A percentile compares a stretch with the other conserved stretches of the same genome.
phyloP scores from a whole-genome alignment of 208 protist species.

The Spongospora subterranea region DNA sequence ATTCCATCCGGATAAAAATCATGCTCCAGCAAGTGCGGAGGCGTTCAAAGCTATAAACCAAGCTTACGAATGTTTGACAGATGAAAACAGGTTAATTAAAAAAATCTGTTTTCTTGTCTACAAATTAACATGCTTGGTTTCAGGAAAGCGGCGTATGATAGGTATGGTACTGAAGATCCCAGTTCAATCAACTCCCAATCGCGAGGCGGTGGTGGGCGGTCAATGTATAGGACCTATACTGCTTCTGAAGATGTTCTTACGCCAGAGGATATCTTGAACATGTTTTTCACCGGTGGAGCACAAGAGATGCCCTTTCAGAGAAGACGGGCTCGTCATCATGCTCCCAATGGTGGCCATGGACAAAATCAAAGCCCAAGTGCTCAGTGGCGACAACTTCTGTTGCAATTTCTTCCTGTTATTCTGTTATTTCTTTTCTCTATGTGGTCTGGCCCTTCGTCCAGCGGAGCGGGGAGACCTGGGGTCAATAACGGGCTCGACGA shows the following conservation, averaged over 20 bases:
- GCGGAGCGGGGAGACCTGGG: neutral
- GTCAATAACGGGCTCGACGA: neutral
- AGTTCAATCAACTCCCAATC: neutral
- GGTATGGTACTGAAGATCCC: slow-evolving; percentile 45
- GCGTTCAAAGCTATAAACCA: slow-evolving; percentile 43
- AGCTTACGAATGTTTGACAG: slow-evolving; percentile 31
- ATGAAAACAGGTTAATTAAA: neutral
- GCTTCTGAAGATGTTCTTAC: neutral
- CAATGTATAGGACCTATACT: neutral
- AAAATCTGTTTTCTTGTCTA: neutral
- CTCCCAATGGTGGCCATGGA: neutral
- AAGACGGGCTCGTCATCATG: neutral
- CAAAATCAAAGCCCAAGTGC: neutral
- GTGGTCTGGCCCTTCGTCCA: neutral
- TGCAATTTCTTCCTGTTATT: slow-evolving; percentile 47
- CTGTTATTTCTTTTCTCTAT: slow-evolving; percentile 41
- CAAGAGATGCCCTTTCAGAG: neutral
- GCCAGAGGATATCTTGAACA: slow-evolving; percentile 41
- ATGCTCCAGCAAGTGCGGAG: slow-evolving; percentile 7
- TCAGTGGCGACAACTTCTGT: neutral
- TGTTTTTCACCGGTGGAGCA: slow-evolving; percentile 22
- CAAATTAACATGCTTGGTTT: neutral
- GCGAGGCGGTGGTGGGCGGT: neutral
- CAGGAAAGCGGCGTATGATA: slow-evolving; percentile 41
- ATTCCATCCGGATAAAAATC: slow-evolving; percentile 54